phyloP scores from a whole-genome alignment of 805 yeast species.

The Zygoascus flipseniorum region DNA sequence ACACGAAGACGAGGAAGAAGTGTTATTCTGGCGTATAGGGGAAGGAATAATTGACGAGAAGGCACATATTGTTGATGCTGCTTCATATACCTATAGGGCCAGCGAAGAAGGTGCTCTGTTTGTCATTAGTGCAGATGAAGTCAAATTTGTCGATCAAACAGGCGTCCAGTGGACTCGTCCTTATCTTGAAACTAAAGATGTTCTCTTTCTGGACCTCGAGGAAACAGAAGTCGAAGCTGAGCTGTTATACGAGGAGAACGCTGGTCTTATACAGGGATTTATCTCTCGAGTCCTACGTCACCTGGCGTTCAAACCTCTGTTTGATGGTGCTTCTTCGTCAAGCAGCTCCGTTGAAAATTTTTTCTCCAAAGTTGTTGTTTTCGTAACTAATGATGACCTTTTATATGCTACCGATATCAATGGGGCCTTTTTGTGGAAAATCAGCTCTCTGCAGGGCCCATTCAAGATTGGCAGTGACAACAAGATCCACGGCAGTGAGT shows the following conservation, averaged over 20 bases:
- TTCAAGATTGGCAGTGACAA: not conserved
- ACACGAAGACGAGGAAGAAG: not conserved
- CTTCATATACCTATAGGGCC: not conserved
- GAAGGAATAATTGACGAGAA: not conserved
- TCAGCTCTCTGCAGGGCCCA: not conserved
- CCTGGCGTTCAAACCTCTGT: not conserved
- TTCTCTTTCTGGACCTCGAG: conserved; percentile 19
- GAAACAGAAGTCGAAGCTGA: conserved; percentile 17
- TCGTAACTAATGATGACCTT: not conserved
- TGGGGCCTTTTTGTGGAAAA: conserved; percentile 10
- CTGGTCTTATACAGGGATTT: conserved; percentile 21
- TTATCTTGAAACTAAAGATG: not conserved
- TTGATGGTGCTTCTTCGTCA: conserved; percentile 14
- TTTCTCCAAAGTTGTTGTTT: not conserved
- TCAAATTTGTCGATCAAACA: not conserved
- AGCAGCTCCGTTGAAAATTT: not conserved
- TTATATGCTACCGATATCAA: conserved; percentile 4
- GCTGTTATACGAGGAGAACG: conserved; percentile 22
- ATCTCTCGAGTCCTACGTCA: conserved; percentile 22
- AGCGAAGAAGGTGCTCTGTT: not conserved
- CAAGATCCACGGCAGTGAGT: not conserved
- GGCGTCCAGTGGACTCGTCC: not conserved
- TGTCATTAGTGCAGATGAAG: not conserved
- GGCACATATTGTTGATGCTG: not conserved
- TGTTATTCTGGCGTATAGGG: not conserved